These are phyloP conservation scores for Aspergillus wentii DNA, from an alignment of 495 filamentous ascomycete genomes.

Conservation along the genomic window DNA sequence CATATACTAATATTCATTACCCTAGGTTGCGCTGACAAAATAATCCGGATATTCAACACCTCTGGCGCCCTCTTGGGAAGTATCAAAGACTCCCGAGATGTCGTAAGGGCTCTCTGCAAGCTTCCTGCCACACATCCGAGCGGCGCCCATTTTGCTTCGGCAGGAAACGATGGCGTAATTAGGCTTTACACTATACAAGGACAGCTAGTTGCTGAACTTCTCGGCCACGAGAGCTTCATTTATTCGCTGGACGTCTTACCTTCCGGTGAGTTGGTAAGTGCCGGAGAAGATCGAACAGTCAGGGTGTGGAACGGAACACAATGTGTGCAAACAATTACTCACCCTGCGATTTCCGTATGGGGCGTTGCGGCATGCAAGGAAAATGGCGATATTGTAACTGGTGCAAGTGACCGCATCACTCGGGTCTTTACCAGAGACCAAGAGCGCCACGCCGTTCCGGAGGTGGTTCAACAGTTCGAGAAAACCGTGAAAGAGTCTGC, in stretches of 20 bases:
- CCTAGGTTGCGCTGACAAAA: slow-evolving; percentile 75
- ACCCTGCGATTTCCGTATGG: slow-evolving; percentile 97
- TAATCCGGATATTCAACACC: slow-evolving; percentile 75
- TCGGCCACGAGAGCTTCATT: slow-evolving; percentile 92
- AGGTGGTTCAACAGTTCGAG: slow-evolving; percentile 64
- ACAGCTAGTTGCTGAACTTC: slow-evolving; percentile 62
- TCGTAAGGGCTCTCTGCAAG: slow-evolving; percentile 81
- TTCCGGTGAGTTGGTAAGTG: slow-evolving; percentile 82
- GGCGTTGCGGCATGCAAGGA: slow-evolving; percentile 71
- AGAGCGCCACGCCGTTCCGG: slow-evolving; percentile 62
- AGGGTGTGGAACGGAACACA: slow-evolving; percentile 77
- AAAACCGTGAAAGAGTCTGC: slow-evolving; percentile 73
- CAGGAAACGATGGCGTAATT: slow-evolving; percentile 83
- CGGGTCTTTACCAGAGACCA: slow-evolving; percentile 75
- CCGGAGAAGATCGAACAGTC: slow-evolving; percentile 88
- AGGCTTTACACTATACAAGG: slow-evolving; percentile 79
- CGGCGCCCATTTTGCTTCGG: slow-evolving; percentile 83
- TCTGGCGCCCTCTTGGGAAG: slow-evolving; percentile 60
- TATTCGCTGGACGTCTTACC: slow-evolving; percentile 78
- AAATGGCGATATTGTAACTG: slow-evolving; percentile 87
- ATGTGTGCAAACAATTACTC: slow-evolving; percentile 93
- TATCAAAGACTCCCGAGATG: slow-evolving; percentile 68
- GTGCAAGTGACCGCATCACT: slow-evolving; percentile 83
- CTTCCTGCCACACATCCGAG: slow-evolving; percentile 71
- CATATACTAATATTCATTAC: slow-evolving; percentile 6